phyloP scores from a whole-genome alignment of 257 asterid genomes.

The Solanum stenotomum region DNA sequence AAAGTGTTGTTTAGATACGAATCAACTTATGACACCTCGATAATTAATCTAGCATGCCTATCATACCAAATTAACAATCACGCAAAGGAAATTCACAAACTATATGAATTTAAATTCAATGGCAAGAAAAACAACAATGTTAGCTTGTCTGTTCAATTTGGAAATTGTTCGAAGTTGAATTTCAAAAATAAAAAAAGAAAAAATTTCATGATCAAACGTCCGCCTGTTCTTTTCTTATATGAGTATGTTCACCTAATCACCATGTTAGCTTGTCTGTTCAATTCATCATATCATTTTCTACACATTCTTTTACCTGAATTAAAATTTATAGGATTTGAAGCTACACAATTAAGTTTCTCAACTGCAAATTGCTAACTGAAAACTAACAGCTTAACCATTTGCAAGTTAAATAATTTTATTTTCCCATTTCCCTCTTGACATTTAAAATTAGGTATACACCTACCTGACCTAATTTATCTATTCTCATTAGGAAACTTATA shows the following conservation, averaged over 20 bases:
- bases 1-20: background rate
- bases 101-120: background rate
- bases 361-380: conserved; percentile 48
- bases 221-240: background rate
- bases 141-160: no score
- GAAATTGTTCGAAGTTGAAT: background rate
- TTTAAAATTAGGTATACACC: conserved; percentile 19
- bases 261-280: background rate
- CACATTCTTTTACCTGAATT: conserved; percentile 4
- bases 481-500: background rate
- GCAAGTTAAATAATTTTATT: conserved; percentile 11
- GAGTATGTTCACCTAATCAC: conserved; percentile 2
- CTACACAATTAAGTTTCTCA: conserved; percentile 41
- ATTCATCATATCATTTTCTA: conserved; percentile 5
- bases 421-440: background rate
- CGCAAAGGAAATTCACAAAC: background rate
- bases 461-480: conserved; percentile 28
- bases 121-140: background rate
- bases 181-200: no score
- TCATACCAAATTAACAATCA: background rate
- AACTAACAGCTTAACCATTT: conserved; percentile 49
- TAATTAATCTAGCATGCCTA: background rate
- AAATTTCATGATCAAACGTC: background rate
- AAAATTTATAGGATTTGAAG: conserved; percentile 7
- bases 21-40: background rate